A percentile compares a stretch with the other conserved stretches of the same genome.
phyloP scores from a whole-genome alignment of 257 asterid species.

The Gardenia jasminoides region DNA sequence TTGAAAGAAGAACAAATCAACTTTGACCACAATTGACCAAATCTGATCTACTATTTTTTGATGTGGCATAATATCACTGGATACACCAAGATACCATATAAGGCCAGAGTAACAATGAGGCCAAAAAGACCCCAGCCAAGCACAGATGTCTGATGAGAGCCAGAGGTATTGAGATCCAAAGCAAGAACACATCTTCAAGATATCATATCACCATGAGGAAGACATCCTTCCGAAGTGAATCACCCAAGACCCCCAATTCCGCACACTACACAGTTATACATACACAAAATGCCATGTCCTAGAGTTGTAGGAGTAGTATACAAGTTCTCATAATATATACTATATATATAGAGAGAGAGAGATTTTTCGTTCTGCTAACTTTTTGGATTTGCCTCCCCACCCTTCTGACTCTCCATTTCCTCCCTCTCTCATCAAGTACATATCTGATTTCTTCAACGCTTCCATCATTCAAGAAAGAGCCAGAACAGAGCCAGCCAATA shows the following conservation, averaged over 20 bases:
- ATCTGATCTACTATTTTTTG: neutral
- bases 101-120: neutral
- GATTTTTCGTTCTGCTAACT: neutral
- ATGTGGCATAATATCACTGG: neutral
- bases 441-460: conserved; percentile 17
- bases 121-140: too few relatives aligned
- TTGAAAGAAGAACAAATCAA: neutral
- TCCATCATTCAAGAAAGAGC: conserved; percentile 15
- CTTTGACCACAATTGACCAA: neutral
- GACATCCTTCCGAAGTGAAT: too few relatives aligned
- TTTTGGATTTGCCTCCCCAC: neutral
- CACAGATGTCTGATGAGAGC: too few relatives aligned
- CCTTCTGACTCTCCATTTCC: neutral
- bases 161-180: too few relatives aligned
- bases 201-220: too few relatives aligned
- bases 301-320: too few relatives aligned
- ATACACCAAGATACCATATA: neutral
- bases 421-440: neutral
- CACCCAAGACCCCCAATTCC: too few relatives aligned
- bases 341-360: too few relatives aligned
- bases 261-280: too few relatives aligned
- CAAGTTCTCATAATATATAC: too few relatives aligned
- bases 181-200: too few relatives aligned
- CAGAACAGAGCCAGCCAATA: conserved; percentile 4
- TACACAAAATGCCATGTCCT: too few relatives aligned